These are phyloP conservation scores for Setaria viridis DNA, from an alignment of 202 grass and related monocot species.

Conservation along the genomic window DNA sequence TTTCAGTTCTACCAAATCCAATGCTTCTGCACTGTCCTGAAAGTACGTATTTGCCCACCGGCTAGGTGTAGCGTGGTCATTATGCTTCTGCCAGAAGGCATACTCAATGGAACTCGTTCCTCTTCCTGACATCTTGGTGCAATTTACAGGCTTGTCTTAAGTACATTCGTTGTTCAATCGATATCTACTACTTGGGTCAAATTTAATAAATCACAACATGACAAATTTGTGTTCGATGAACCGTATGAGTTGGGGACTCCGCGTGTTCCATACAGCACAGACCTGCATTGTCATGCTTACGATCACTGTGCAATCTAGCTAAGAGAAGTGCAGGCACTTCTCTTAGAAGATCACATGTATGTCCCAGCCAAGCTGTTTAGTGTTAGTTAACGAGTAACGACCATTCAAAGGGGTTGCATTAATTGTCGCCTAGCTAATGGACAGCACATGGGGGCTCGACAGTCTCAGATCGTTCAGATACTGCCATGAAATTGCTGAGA, in stretches of 20 bases:
- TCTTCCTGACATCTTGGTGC: neutral
- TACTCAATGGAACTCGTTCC: neutral
- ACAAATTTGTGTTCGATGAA: neutral
- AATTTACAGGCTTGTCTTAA: neutral
- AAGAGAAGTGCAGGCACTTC: no score
- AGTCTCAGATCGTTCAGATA: neutral
- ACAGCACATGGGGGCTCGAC: neutral
- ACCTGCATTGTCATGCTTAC: no score
- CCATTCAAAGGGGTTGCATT: neutral
- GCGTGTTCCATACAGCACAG: no score
- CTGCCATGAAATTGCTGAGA: neutral
- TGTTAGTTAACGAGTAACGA: neutral
- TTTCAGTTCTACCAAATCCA: no score
- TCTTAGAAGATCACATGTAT: neutral
- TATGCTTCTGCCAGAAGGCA: neutral
- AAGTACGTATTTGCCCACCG: no score
- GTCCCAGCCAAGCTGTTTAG: neutral
- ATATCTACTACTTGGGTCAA: neutral
- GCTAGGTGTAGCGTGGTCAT: no score
- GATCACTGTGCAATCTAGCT: no score
- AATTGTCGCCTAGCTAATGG: neutral
- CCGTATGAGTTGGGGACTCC: no score
- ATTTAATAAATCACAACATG: neutral
- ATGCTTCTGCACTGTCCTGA: no score
- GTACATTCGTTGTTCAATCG: neutral